Percentiles rank a stretch among this genome's conserved stretches.
Evolutionary conservation across 73 alveolate species (phyloP).

Genomic region (Tetrahymena malaccensis): DNA sequence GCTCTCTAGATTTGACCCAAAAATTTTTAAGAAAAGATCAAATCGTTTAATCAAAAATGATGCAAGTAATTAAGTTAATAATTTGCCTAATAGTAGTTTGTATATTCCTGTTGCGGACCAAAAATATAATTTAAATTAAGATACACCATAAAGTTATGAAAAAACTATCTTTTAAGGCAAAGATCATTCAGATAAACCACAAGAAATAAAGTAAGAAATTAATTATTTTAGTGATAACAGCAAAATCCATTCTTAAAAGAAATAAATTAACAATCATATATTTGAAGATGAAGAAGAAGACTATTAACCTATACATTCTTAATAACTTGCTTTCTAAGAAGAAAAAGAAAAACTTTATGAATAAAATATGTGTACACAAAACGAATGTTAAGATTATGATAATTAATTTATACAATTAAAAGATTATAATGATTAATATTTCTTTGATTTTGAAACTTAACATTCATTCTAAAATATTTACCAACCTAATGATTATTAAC

Average conservation of each 20-base stretch:
- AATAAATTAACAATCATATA: not conserved
- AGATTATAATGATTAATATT: too few relatives aligned
- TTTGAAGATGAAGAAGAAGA: not conserved
- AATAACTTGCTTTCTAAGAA: not conserved
- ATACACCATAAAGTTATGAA: not conserved
- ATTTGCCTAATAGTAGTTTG: not conserved
- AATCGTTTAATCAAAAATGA: not conserved
- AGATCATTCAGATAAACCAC: not conserved
- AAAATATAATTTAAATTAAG: not conserved
- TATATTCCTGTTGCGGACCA: not conserved
- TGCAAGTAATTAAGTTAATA: not conserved
- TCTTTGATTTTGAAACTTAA: too few relatives aligned
- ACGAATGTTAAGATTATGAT: too few relatives aligned
- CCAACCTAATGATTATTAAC: too few relatives aligned
- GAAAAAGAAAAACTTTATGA: not conserved
- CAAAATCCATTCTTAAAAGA: not conserved
- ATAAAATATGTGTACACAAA: too few relatives aligned
- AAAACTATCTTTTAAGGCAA: not conserved
- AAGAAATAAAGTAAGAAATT: not conserved
- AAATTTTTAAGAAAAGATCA: too few relatives aligned
- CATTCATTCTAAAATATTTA: too few relatives aligned
- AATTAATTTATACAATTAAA: too few relatives aligned
- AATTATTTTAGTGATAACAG: too few relatives aligned
- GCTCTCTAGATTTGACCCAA: not conserved
- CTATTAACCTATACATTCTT: too few relatives aligned